phyloP scores from a whole-genome alignment of 352 stramenopile species.

The Aphanomyces cochlioides region DNA sequence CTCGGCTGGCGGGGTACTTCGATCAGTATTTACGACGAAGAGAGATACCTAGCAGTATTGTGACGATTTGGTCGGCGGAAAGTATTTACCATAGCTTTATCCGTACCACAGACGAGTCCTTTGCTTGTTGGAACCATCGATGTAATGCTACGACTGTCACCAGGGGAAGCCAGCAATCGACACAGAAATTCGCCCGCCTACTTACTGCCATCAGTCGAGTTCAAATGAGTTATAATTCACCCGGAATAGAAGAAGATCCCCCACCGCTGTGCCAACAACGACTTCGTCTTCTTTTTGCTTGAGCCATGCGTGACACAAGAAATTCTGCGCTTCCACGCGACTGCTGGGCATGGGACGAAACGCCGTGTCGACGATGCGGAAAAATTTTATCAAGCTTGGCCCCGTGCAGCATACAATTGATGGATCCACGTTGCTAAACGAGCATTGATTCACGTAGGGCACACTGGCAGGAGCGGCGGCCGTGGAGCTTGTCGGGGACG shows the following conservation, averaged over 20 bases:
- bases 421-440: constrained; percentile 86
- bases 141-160: constrained; percentile 46
- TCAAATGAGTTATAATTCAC: background rate
- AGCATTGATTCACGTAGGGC: constrained; percentile 62
- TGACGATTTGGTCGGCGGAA: constrained; percentile 35
- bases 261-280: constrained; percentile 73
- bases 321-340: constrained; percentile 63
- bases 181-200: constrained; percentile 63
- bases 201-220: background rate
- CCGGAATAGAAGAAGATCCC: constrained; percentile 85
- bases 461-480: background rate
- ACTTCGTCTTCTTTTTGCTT: constrained; percentile 87
- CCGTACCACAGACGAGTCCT: constrained; percentile 71
- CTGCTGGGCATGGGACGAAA: constrained; percentile 81
- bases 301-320: constrained; percentile 86
- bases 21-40: constrained; percentile 22
- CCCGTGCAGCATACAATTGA: constrained; percentile 85
- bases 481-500: background rate
- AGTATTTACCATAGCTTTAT: constrained; percentile 65
- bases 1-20: constrained; percentile 10
- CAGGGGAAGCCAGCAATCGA: constrained; percentile 51
- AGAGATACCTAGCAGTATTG: constrained; percentile 21
- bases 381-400: constrained; percentile 82
- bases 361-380: constrained; percentile 83
- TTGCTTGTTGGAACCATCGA: constrained; percentile 66